Conservation (phyloP, 2,329 filamentous ascomycete species). For the Botryotinia convoluta region DNA sequence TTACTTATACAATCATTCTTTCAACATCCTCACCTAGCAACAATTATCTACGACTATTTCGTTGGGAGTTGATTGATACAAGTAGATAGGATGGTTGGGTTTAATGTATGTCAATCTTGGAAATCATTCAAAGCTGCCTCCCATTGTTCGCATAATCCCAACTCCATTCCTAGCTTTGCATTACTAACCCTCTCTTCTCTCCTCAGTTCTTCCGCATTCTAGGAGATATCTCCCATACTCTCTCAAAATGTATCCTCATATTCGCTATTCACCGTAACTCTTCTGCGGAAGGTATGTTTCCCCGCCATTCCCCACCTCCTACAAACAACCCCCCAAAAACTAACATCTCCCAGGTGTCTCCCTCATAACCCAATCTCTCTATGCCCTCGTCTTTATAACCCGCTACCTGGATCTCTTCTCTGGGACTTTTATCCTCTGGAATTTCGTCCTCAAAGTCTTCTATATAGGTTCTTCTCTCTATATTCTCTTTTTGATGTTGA, state of each 20-base stretch:
- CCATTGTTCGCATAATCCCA: neutral
- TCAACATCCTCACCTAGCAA: neutral
- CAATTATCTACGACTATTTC: neutral
- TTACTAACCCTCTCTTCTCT: neutral
- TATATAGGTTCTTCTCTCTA: slow-evolving; percentile 84
- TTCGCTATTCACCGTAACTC: slow-evolving; percentile 85
- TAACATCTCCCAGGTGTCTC: slow-evolving; percentile 54
- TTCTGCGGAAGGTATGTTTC: slow-evolving; percentile 68
- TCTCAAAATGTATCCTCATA: slow-evolving; percentile 87
- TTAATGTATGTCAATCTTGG: slow-evolving; percentile 29
- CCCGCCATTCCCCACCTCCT: neutral
- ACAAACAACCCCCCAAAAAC: neutral
- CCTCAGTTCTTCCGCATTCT: slow-evolving; percentile 64
- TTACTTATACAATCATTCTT: neutral
- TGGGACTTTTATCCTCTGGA: slow-evolving; percentile 56
- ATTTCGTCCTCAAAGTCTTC: slow-evolving; percentile 82
- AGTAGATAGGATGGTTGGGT: slow-evolving; percentile 24
- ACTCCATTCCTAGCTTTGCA: neutral
- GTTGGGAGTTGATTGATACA: neutral
- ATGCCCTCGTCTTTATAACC: slow-evolving; percentile 79
- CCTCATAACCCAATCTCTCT: slow-evolving; percentile 85
- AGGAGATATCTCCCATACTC: slow-evolving; percentile 79
- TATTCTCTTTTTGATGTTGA: slow-evolving; percentile 84
- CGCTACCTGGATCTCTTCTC: slow-evolving; percentile 82
- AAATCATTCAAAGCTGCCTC: neutral